Conservation (phyloP, 176 grass and related monocot species). For the Musa itinerans region DNA sequence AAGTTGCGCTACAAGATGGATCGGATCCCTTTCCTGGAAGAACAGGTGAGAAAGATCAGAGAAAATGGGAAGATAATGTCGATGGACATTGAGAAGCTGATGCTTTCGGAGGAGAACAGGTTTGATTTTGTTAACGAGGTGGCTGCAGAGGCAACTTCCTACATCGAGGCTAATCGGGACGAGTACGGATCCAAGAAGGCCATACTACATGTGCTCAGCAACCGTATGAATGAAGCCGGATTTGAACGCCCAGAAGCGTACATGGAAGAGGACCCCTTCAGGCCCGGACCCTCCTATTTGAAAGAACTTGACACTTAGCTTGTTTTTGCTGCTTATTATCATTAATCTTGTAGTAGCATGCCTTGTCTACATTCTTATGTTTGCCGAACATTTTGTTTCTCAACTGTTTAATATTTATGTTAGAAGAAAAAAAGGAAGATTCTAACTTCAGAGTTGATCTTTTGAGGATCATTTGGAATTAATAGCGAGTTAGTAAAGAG, state of each 20-base stretch:
- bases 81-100: constrained; percentile 67
- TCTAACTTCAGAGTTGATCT: no score
- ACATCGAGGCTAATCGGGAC: constrained; percentile 63
- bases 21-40: constrained; percentile 67
- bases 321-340: neutral
- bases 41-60: constrained; percentile 61
- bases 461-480: no score
- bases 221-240: constrained; percentile 77
- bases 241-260: constrained; percentile 64
- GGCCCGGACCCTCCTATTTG: constrained; percentile 59
- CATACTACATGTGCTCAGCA: constrained; percentile 65
- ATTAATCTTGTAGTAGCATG: no score
- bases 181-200: constrained; percentile 78
- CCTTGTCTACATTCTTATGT: no score
- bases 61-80: constrained; percentile 63
- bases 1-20: constrained; percentile 73
- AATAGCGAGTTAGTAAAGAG: no score
- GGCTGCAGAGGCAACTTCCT: constrained; percentile 62
- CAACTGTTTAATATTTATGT: no score
- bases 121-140: constrained; percentile 71
- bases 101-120: constrained; percentile 71
- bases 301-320: constrained; percentile 26
- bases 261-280: constrained; percentile 62
- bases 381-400: no score
- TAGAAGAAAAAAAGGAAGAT: no score